phyloP scores from a whole-genome alignment of 305 asterid species.

The Euphrasia arctica region DNA sequence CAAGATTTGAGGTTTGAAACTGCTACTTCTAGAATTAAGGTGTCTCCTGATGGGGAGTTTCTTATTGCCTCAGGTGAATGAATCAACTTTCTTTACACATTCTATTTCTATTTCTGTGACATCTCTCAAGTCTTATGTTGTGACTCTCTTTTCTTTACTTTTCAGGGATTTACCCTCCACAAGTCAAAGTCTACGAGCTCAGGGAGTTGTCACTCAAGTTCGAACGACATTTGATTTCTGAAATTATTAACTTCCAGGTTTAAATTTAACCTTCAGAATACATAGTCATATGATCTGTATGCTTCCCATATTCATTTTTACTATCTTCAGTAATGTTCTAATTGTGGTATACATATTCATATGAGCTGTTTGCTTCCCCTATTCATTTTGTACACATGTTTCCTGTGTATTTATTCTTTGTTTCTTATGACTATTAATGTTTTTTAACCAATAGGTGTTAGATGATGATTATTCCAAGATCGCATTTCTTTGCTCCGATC shows the following conservation, averaged over 20 bases:
- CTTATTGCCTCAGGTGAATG: constrained; percentile 77
- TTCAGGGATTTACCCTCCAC: constrained; percentile 95
- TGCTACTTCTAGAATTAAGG: constrained; percentile 76
- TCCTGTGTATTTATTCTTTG: constrained; percentile 13
- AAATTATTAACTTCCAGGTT: constrained; percentile 82
- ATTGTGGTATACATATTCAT: background rate
- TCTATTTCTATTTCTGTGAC: background rate
- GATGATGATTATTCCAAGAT: constrained; percentile 90
- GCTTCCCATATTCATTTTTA: constrained; percentile 7
- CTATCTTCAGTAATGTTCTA: background rate
- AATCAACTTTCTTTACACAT: background rate
- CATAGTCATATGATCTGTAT: background rate
- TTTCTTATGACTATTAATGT: constrained; percentile 3
- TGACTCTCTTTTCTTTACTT: background rate
- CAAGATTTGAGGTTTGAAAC: constrained; percentile 96
- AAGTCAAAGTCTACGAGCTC: constrained; percentile 86
- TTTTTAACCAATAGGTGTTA: constrained; percentile 52
- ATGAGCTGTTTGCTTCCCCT: background rate
- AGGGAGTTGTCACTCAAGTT: constrained; percentile 79
- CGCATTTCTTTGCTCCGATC: constrained; percentile 93
- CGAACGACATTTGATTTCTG: constrained; percentile 89
- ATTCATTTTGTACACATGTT: background rate
- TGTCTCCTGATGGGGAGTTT: constrained; percentile 82
- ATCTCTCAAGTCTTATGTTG: constrained; percentile 11
- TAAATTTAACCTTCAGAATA: background rate